Percentiles rank a stretch among this genome's conserved stretches.
phyloP scores from a whole-genome alignment of 345 rosid genomes.

The Eucalyptus polyanthemos region DNA sequence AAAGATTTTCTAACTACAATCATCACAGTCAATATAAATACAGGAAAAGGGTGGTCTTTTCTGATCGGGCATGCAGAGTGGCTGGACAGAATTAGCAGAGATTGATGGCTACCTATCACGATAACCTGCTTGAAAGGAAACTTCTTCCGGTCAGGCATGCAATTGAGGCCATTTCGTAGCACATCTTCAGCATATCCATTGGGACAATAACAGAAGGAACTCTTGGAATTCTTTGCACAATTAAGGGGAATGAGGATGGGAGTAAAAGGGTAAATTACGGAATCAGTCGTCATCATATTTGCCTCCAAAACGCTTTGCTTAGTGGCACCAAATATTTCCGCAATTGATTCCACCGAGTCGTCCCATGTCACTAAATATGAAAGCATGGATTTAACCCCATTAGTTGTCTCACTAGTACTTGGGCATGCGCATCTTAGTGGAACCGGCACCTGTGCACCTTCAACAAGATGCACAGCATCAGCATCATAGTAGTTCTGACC shows the following conservation, averaged over 20 bases:
- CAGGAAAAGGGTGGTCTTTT: background rate
- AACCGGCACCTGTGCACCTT: too few relatives aligned
- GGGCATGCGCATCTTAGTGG: too few relatives aligned
- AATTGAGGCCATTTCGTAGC: background rate
- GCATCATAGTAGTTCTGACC: too few relatives aligned
- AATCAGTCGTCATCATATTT: too few relatives aligned
- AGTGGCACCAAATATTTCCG: too few relatives aligned
- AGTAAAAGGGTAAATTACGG: too few relatives aligned
- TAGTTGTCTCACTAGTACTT: too few relatives aligned
- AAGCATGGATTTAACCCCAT: too few relatives aligned
- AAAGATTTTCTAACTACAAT: background rate
- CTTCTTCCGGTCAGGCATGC: background rate
- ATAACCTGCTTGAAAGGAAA: background rate
- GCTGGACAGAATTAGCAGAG: background rate
- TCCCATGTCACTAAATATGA: background rate
- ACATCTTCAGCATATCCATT: background rate
- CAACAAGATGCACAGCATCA: too few relatives aligned
- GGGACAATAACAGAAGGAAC: background rate
- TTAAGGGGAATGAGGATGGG: conserved; percentile 54
- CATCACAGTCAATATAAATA: background rate
- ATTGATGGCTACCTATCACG: background rate
- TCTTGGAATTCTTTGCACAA: background rate
- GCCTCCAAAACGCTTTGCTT: too few relatives aligned
- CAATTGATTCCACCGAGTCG: too few relatives aligned
- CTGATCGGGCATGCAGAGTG: background rate